Percentiles rank a stretch among this genome's conserved stretches.
Conservation (phyloP, 2,329 filamentous ascomycete genomes). For the Cadophora sp. region DNA sequence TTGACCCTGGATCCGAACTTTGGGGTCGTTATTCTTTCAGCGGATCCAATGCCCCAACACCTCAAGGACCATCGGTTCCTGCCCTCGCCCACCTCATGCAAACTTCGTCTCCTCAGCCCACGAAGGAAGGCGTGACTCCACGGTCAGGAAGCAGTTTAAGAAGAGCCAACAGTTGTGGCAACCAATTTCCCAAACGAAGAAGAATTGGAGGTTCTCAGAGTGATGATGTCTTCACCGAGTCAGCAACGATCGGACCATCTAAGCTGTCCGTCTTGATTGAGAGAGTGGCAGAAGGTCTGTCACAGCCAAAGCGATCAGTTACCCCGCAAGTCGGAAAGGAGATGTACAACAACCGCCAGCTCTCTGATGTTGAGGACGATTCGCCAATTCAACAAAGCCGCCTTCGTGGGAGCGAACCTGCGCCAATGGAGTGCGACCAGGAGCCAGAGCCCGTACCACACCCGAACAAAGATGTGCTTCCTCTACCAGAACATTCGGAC, state of each 20-base stretch:
- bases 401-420: slow-evolving; percentile 7
- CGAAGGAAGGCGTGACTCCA: slow-evolving; percentile 50
- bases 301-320: slow-evolving; percentile 34
- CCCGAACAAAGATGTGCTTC: background rate
- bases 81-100: slow-evolving; percentile 69
- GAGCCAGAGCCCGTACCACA: slow-evolving; percentile 1
- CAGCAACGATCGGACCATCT: slow-evolving; percentile 55
- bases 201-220: slow-evolving; percentile 56
- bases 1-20: slow-evolving; percentile 75
- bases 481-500: slow-evolving; percentile 22
- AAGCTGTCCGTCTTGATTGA: slow-evolving; percentile 69
- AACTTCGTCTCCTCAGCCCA: slow-evolving; percentile 72
- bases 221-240: slow-evolving; percentile 44
- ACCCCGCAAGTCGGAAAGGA: background rate
- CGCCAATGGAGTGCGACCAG: background rate
- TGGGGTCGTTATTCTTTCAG: slow-evolving; percentile 77
- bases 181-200: slow-evolving; percentile 75
- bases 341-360: background rate
- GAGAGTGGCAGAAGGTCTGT: slow-evolving; percentile 63
- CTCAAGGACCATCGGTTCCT: slow-evolving; percentile 53
- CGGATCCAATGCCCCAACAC: slow-evolving; percentile 42
- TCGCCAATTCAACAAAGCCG: slow-evolving; percentile 22
- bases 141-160: slow-evolving; percentile 59
- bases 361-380: slow-evolving; percentile 12
- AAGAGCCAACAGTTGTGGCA: slow-evolving; percentile 72